Percentiles rank a stretch among this genome's conserved stretches.
Evolutionary conservation across 352 stramenopile species (phyloP).

Genomic region (Lagenidium sp.): DNA sequence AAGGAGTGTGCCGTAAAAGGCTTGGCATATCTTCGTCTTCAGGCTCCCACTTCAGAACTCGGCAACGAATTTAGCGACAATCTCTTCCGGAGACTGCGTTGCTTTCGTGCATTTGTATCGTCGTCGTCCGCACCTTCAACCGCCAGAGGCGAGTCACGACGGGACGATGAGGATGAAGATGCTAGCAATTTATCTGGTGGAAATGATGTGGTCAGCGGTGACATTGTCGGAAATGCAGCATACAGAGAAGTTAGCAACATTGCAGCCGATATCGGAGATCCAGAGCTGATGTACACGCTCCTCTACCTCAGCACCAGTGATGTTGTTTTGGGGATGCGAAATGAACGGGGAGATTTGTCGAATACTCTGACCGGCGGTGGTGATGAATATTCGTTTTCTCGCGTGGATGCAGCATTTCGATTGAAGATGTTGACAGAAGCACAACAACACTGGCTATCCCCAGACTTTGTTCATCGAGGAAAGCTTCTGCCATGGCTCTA

Average conservation of each 20-base stretch:
- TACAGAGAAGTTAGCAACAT: slow-evolving; percentile 83
- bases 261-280: slow-evolving; percentile 66
- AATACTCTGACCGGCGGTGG: background rate
- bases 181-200: background rate
- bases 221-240: slow-evolving; percentile 63
- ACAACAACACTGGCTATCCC: slow-evolving; percentile 41
- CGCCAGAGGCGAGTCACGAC: background rate
- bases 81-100: slow-evolving; percentile 67
- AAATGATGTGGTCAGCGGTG: too few species aligned
- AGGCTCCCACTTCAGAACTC: slow-evolving; percentile 38
- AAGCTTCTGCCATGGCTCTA: slow-evolving; percentile 70
- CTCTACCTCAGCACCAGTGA: slow-evolving; percentile 75
- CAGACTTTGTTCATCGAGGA: slow-evolving; percentile 34
- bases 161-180: slow-evolving; percentile 17
- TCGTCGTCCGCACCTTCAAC: too few species aligned
- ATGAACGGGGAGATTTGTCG: too few species aligned
- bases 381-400: slow-evolving; percentile 34
- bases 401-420: slow-evolving; percentile 33
- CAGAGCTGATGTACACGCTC: slow-evolving; percentile 74
- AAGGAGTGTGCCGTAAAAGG: slow-evolving; percentile 77
- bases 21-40: slow-evolving; percentile 57
- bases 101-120: slow-evolving; percentile 72
- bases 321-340: slow-evolving; percentile 47
- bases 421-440: slow-evolving; percentile 40
- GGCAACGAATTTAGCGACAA: slow-evolving; percentile 63